Evolutionary conservation across 305 asterid genomes (phyloP).

Genomic region (Fraxinus sp.): DNA sequence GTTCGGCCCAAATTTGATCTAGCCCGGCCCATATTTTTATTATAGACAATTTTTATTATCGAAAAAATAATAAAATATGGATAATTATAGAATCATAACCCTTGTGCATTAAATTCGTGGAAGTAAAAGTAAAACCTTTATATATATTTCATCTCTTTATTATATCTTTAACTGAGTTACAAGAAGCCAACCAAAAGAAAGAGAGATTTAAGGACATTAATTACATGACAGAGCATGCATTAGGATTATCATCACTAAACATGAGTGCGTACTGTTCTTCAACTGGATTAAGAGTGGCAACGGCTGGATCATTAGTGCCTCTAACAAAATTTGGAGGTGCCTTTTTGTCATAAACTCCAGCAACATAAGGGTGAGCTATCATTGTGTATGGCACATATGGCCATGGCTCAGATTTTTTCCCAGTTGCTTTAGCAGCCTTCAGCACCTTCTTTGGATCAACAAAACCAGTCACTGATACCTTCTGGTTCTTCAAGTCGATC

Average conservation of each 20-base stretch:
- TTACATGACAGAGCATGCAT: conserved; percentile 72
- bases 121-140: not conserved
- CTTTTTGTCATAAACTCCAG: conserved; percentile 79
- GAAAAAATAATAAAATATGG: too few relatives aligned
- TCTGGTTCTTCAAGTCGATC: conserved; percentile 72
- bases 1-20: not conserved
- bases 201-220: not conserved
- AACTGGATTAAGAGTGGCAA: conserved; percentile 60
- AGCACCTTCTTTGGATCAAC: conserved; percentile 73
- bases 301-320: conserved; percentile 57
- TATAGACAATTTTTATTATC: too few relatives aligned
- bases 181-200: not conserved
- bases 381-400: conserved; percentile 67
- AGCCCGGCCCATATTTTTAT: not conserved
- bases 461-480: conserved; percentile 68
- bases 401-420: conserved; percentile 70
- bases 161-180: not conserved
- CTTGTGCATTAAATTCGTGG: not conserved
- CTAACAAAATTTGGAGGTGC: conserved; percentile 75
- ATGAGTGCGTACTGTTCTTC: conserved; percentile 66
- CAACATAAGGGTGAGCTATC: conserved; percentile 73
- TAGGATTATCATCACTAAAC: conserved; percentile 80
- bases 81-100: not conserved
- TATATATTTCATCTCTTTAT: not conserved
- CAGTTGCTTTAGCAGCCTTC: conserved; percentile 61